phyloP scores from a whole-genome alignment of 139 green algal species.

The Chlorella sorokiniana region DNA sequence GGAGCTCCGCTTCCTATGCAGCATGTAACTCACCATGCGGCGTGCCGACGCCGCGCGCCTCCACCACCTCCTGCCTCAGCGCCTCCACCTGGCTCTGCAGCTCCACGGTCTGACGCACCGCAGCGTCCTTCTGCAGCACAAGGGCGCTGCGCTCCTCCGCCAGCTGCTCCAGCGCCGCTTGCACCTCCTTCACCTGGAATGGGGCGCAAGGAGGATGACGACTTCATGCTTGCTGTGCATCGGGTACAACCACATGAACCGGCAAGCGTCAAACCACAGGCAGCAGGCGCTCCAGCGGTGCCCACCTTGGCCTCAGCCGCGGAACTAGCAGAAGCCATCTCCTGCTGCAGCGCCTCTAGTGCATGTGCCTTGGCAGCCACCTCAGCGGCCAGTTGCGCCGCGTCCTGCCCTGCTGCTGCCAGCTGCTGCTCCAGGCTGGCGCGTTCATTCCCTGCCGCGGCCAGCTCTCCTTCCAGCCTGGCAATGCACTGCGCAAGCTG shows the following conservation, averaged over 20 bases:
- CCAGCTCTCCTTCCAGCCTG: constrained; percentile 5
- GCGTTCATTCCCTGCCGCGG: background rate
- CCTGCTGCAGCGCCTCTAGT: background rate
- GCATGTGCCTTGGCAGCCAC: background rate
- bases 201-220: background rate
- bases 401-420: background rate
- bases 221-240: background rate
- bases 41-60: constrained; percentile 6
- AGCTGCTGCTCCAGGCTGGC: background rate
- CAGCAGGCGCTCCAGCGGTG: background rate
- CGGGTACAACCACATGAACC: background rate
- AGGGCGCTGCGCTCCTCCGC: constrained; percentile 4
- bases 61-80: constrained; percentile 23
- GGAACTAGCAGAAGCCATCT: background rate
- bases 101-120: constrained; percentile 8
- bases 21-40: background rate
- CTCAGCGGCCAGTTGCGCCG: background rate
- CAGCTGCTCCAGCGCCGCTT: constrained; percentile 14
- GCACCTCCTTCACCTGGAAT: constrained; percentile 5
- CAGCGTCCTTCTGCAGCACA: constrained; percentile 16
- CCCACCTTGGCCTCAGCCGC: constrained; percentile 16
- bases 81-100: constrained; percentile 7
- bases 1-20: too few relatives aligned
- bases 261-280: background rate
- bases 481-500: background rate